A percentile compares a stretch with the other conserved stretches of the same genome.
Evolutionary conservation across 179 eudicot species (phyloP).

Genomic region (Monotropa hypopitys): DNA sequence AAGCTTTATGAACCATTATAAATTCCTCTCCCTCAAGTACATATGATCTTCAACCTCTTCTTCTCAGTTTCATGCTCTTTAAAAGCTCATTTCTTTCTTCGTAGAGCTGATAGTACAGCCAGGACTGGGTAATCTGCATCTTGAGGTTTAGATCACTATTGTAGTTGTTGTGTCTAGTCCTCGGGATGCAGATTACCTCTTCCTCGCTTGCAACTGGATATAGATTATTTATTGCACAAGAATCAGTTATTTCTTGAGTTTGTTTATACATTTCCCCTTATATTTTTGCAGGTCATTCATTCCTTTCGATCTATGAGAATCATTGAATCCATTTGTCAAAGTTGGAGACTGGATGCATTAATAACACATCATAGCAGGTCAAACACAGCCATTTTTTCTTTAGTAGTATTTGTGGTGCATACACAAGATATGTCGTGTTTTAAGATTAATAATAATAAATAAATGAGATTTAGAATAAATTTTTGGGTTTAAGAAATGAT

Average conservation of each 20-base stretch:
- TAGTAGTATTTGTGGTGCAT: slow-evolving; percentile 1
- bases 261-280: neutral
- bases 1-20: slow-evolving; percentile 12
- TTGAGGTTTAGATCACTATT: slow-evolving; percentile 29
- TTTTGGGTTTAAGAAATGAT: no score
- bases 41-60: slow-evolving; percentile 4
- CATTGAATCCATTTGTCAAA: neutral
- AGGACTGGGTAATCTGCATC: slow-evolving; percentile 41
- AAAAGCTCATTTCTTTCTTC: neutral
- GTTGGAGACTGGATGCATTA: neutral
- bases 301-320: neutral
- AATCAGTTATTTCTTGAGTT: no score
- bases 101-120: neutral
- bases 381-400: neutral
- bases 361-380: neutral
- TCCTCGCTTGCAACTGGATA: slow-evolving; percentile 16
- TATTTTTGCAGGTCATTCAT: neutral
- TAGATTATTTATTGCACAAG: neutral
- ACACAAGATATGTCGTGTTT: no score
- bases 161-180: slow-evolving; percentile 16
- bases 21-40: neutral
- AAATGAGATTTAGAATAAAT: no score
- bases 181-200: slow-evolving; percentile 33
- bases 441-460: no score
- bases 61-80: neutral